Percentiles rank a stretch among this genome's conserved stretches.
Evolutionary conservation across 2,329 filamentous ascomycete genomes (phyloP).

Genomic region (Exophiala sideris): DNA sequence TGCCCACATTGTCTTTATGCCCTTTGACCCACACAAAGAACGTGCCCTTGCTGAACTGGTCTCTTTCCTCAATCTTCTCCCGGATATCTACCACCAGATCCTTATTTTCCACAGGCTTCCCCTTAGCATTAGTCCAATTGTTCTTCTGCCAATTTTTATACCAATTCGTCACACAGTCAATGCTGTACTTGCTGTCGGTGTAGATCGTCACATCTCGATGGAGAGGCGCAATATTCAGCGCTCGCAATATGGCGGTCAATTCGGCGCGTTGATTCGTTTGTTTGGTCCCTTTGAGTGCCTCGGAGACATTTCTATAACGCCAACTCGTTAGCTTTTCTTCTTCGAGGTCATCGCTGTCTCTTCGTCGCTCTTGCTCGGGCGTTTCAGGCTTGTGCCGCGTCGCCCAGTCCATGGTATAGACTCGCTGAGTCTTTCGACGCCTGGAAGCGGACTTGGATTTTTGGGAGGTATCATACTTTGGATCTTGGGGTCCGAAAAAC

Average conservation of each 20-base stretch:
- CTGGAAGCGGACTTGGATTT: constrained; percentile 10
- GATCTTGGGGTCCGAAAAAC: constrained; percentile 60
- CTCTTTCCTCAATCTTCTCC: constrained; percentile 66
- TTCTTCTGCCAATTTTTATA: constrained; percentile 71
- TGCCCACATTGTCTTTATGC: constrained; percentile 69
- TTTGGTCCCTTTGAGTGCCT: constrained; percentile 66
- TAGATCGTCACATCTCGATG: constrained; percentile 70
- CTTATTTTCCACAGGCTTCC: constrained; percentile 75
- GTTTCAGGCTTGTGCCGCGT: constrained; percentile 8
- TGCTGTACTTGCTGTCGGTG: constrained; percentile 87
- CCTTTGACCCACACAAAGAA: constrained; percentile 88
- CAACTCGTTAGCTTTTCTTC: constrained; percentile 27
- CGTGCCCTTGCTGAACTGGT: constrained; percentile 58
- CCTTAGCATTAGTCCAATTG: constrained; percentile 70
- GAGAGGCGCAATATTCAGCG: constrained; percentile 69
- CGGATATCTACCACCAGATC: constrained; percentile 76
- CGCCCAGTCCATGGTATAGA: constrained; percentile 28
- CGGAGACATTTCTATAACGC: constrained; percentile 64
- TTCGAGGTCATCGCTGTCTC: constrained; percentile 6
- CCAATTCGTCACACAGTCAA: constrained; percentile 86
- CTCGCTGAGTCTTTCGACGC: constrained; percentile 10
- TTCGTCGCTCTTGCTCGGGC: neutral
- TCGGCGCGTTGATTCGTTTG: constrained; percentile 98
- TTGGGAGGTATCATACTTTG: constrained; percentile 43
- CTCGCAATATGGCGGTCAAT: constrained; percentile 79